phyloP scores from a whole-genome alignment of 83 land plant species.

The Picea abies region DNA sequence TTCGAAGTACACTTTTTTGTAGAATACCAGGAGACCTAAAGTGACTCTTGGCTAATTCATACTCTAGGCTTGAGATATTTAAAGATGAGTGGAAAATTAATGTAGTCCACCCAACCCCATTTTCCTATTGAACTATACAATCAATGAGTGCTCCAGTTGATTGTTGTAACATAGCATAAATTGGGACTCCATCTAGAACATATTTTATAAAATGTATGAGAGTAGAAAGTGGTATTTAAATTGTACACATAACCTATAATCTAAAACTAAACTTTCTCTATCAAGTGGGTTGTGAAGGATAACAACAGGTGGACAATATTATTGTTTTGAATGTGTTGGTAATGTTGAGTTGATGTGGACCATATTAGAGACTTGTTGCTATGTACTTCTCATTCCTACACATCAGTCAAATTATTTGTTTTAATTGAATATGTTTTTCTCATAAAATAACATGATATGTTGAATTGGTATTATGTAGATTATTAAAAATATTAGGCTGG shows the following conservation, averaged over 20 bases:
- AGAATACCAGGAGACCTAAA: too few relatives aligned
- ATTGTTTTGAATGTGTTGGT: slow-evolving; percentile 12
- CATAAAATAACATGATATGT: background rate
- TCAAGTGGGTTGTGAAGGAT: slow-evolving; percentile 63
- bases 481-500: background rate
- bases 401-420: background rate
- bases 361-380: slow-evolving; percentile 78
- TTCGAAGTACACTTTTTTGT: too few relatives aligned
- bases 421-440: background rate
- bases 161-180: too few relatives aligned
- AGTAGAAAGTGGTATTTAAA: too few relatives aligned
- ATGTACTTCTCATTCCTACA: slow-evolving; percentile 36
- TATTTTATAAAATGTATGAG: too few relatives aligned
- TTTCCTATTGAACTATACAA: too few relatives aligned
- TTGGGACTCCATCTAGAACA: too few relatives aligned
- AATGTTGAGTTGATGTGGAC: slow-evolving; percentile 62
- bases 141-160: too few relatives aligned
- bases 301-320: slow-evolving; percentile 18
- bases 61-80: too few relatives aligned
- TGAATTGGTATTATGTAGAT: background rate
- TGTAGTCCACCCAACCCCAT: too few relatives aligned
- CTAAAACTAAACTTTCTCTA: background rate
- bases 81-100: too few relatives aligned
- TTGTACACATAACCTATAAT: background rate
- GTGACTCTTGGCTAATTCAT: too few relatives aligned